A percentile compares a stretch with the other conserved stretches of the same genome.
Conservation (phyloP, 1,284 basidiomycete species). For the Ganoderma meredithae region DNA sequence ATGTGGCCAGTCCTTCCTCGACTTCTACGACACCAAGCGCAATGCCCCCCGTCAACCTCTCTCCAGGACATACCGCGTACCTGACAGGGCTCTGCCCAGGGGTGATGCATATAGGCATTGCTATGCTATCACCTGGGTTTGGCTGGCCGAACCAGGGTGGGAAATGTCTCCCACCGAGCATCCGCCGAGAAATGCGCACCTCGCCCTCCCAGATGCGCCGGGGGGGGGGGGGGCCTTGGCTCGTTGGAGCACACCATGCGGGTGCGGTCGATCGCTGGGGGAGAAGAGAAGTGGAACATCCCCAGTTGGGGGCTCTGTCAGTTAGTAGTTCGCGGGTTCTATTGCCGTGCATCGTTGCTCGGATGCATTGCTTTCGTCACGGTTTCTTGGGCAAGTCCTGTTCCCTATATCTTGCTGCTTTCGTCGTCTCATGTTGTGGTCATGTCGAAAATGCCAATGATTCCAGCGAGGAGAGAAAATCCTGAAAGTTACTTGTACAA, state of each 20-base stretch:
- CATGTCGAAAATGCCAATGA: background rate
- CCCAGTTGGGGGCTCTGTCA: background rate
- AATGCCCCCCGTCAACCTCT: conserved; percentile 6
- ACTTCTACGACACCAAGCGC: conserved; percentile 9
- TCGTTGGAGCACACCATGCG: conserved; percentile 10
- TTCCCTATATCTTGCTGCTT: background rate
- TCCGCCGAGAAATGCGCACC: too few species aligned
- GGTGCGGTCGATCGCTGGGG: background rate
- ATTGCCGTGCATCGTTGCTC: background rate
- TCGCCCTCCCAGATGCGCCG: background rate
- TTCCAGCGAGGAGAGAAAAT: background rate
- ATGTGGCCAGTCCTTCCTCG: conserved; percentile 13
- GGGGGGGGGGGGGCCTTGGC: background rate
- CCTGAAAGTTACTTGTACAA: background rate
- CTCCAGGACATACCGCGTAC: background rate
- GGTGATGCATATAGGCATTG: too few species aligned
- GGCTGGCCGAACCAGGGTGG: background rate
- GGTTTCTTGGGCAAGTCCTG: background rate
- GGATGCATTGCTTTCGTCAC: background rate
- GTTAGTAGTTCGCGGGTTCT: background rate
- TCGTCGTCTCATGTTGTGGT: background rate
- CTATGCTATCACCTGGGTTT: background rate
- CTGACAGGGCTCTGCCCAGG: background rate
- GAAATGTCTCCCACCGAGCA: too few species aligned
- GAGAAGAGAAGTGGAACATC: conserved; percentile 12